These are phyloP conservation scores for Elasticomyces elasticus DNA, from an alignment of 495 filamentous ascomycete genomes.

Conservation along the genomic window DNA sequence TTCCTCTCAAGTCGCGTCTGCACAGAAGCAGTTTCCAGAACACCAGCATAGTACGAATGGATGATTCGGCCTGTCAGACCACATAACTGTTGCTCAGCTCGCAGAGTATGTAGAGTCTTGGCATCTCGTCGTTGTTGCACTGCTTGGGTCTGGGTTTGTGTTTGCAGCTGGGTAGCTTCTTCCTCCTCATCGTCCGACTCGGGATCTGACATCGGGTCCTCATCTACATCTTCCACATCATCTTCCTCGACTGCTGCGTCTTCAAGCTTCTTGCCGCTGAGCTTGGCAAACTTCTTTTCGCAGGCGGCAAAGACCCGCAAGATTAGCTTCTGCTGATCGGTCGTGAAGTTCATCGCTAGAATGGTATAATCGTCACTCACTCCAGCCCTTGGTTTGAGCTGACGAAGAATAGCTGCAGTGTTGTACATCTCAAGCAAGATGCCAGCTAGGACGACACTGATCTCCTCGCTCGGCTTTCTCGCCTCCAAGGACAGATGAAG, in stretches of 20 bases:
- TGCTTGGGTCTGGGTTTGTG: conserved; percentile 1
- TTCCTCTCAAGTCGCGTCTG: conserved; percentile 45
- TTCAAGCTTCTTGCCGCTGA: conserved; percentile 54
- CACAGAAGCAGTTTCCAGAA: conserved; percentile 56
- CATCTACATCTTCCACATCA: conserved; percentile 30
- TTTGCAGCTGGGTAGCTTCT: conserved; percentile 23
- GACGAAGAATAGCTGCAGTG: conserved; percentile 60
- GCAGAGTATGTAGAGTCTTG: conserved; percentile 41
- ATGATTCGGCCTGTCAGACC: conserved; percentile 75
- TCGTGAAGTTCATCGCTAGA: conserved; percentile 54
- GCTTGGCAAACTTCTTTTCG: conserved; percentile 67
- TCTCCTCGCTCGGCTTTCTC: conserved; percentile 55
- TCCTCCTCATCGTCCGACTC: conserved; percentile 35
- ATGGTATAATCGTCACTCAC: conserved; percentile 47
- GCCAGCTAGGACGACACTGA: conserved; percentile 65
- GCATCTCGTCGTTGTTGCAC: conserved; percentile 11
- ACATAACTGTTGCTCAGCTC: conserved; percentile 74
- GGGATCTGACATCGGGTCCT: conserved; percentile 16
- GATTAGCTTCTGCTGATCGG: conserved; percentile 50
- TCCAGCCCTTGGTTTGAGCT: conserved; percentile 32
- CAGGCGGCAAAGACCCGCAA: conserved; percentile 61
- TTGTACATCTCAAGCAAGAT: conserved; percentile 69
- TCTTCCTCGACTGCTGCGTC: conserved; percentile 52
- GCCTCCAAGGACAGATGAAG: conserved; percentile 57
- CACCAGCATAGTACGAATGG: conserved; percentile 60